Evolutionary conservation across 2,329 filamentous ascomycete genomes (phyloP).

Genomic region (Dothideomycetidae sp.): DNA sequence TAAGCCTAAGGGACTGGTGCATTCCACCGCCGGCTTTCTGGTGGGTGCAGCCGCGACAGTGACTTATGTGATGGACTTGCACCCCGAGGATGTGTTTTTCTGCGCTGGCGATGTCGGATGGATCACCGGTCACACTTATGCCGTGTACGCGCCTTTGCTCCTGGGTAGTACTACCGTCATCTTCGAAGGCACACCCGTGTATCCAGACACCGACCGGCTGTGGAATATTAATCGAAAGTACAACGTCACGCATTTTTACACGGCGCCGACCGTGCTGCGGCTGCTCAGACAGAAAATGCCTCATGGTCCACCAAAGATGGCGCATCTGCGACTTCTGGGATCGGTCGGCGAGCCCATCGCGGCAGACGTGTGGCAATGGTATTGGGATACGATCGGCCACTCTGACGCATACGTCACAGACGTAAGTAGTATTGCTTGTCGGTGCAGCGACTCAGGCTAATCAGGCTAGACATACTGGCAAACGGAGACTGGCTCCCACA

Average conservation of each 20-base stretch:
- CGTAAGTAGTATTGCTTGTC: conserved; percentile 43
- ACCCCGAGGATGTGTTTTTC: conserved; percentile 86
- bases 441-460: neutral
- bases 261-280: conserved; percentile 84
- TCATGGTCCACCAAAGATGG: conserved; percentile 80
- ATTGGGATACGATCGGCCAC: conserved; percentile 88
- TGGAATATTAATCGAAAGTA: conserved; percentile 97
- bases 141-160: conserved; percentile 88
- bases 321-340: conserved; percentile 74
- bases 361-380: conserved; percentile 99
- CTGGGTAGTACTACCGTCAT: conserved; percentile 90
- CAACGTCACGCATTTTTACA: conserved; percentile 93
- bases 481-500: conserved; percentile 94
- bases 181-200: conserved; percentile 94
- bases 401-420: conserved; percentile 87
- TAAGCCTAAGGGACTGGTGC: conserved; percentile 98
- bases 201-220: conserved; percentile 95
- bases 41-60: conserved; percentile 83
- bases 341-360: conserved; percentile 98
- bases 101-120: conserved; percentile 97
- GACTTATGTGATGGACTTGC: conserved; percentile 98
- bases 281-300: conserved; percentile 90
- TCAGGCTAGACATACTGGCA: conserved; percentile 85
- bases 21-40: conserved; percentile 88
- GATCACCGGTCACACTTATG: conserved; percentile 98